phyloP scores from a whole-genome alignment of 108 stramenopile genomes.

The Skeletonema costatum region DNA sequence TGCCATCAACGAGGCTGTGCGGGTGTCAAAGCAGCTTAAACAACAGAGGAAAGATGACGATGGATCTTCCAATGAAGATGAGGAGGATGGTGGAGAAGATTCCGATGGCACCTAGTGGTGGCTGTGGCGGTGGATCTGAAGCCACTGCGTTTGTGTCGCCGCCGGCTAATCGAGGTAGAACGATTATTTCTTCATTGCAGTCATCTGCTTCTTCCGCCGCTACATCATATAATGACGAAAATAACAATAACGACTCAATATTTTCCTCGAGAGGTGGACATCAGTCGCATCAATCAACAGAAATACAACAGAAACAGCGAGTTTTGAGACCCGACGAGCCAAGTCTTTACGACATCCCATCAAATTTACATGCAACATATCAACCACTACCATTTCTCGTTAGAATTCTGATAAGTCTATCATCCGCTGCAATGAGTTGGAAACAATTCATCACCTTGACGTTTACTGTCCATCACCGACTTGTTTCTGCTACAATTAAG shows the following conservation, averaged over 20 bases:
- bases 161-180: background rate
- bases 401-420: conserved; percentile 13
- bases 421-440: conserved; percentile 14
- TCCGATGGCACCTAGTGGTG: conserved; percentile 74
- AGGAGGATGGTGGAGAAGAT: conserved; percentile 44
- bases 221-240: background rate
- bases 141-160: conserved; percentile 3
- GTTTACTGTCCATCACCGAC: conserved; percentile 76
- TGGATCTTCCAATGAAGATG: conserved; percentile 51
- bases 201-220: background rate
- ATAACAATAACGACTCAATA: background rate
- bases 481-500: conserved; percentile 37
- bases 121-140: background rate
- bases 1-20: conserved; percentile 74
- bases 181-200: background rate
- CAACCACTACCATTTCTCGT: conserved; percentile 48
- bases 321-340: conserved; percentile 50
- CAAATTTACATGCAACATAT: conserved; percentile 49
- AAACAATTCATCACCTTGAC: conserved; percentile 22
- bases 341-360: conserved; percentile 64
- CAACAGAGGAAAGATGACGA: conserved; percentile 10
- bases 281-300: conserved; percentile 10
- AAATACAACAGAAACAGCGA: conserved; percentile 15
- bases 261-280: background rate
- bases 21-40: conserved; percentile 33